A percentile compares a stretch with the other conserved stretches of the same genome.
phyloP scores from a whole-genome alignment of 2,329 filamentous ascomycete species.

The Aotearoamyces nothofagi region DNA sequence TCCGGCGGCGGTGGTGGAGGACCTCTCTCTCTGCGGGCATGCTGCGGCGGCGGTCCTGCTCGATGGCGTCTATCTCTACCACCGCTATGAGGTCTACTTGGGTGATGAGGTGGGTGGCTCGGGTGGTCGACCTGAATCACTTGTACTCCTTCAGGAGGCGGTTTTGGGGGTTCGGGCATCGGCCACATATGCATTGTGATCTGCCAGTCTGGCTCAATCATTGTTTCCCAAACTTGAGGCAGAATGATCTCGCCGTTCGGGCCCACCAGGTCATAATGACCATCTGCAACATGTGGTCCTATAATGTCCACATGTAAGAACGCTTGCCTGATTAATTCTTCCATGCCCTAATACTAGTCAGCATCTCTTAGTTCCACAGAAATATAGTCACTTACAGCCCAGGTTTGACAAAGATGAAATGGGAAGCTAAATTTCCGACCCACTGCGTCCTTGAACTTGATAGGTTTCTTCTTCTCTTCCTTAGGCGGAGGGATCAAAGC shows the following conservation, averaged over 20 bases:
- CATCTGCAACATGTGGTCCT: slow-evolving; percentile 59
- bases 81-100: neutral
- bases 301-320: slow-evolving; percentile 67
- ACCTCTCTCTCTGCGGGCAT: slow-evolving; percentile 4
- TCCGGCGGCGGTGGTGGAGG: slow-evolving; percentile 7
- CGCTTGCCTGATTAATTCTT: slow-evolving; percentile 72
- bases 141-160: slow-evolving; percentile 5
- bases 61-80: neutral
- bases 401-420: slow-evolving; percentile 70
- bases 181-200: slow-evolving; percentile 56
- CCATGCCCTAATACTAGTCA: slow-evolving; percentile 51
- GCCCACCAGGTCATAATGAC: slow-evolving; percentile 67
- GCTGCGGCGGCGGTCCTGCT: slow-evolving; percentile 10
- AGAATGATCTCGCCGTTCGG: slow-evolving; percentile 74
- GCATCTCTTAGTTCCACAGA: slow-evolving; percentile 4
- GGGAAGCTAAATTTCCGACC: slow-evolving; percentile 88
- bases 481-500: slow-evolving; percentile 9
- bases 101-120: neutral
- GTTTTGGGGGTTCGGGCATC: slow-evolving; percentile 29
- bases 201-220: slow-evolving; percentile 63
- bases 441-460: slow-evolving; percentile 84
- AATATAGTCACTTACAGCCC: slow-evolving; percentile 45
- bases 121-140: slow-evolving; percentile 1
- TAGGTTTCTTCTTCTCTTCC: slow-evolving; percentile 41
- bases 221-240: slow-evolving; percentile 67